Evolutionary conservation across 2,329 filamentous ascomycete genomes (phyloP), one percentile per base, ranked within the genome.

Genomic region (Ceratocystis destructans): DNA sequence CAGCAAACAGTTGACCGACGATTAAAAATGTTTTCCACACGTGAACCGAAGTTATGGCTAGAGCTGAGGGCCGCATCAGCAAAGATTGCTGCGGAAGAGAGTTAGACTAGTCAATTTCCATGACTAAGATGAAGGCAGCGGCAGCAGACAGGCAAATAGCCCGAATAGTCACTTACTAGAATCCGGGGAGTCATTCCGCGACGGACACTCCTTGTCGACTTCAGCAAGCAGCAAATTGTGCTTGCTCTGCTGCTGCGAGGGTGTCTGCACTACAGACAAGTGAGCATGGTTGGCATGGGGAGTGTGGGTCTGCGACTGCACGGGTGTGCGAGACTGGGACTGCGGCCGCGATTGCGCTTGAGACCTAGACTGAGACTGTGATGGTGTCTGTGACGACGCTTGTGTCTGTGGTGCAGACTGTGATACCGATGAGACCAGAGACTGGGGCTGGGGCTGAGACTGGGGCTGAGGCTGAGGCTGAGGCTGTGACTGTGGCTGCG

Each of bases 31-130:
- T 64, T 70, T 61, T 70, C 69, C 1, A 70, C 66, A 3, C 69
- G 65, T 17, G 69, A 70, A 10, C 69, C 69, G 17, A 70, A 70
- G 20, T 62, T 69, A 62, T 70, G 69, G 48, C 68, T 70, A 25
- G 69, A 69, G 41, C 66, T 69, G 1, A 70, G 50, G 0, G 69
- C 68, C 1, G 68, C 67, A 31, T 70, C 69, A 12, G 68, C 69
- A 15, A 67, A 67, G 33, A 70, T 70, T 5, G 68, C 69, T 69
- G 37, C 8, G n/a, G 15, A 64, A 25, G 25, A 15, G 46, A 12
- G 48, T 41, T 41, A 41, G 37, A 15, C 37, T 0, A 15, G 37
- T 12, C 10, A 1, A 41, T 41, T 12, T 41, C 37, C 12, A 15
- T 41, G 12, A 0, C 10, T 8, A 41, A 15, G 3, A 41, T 41